Base-by-base conservation (phyloP, 2,329 filamentous ascomycete species). In the Penicillium capsulatum region DNA sequence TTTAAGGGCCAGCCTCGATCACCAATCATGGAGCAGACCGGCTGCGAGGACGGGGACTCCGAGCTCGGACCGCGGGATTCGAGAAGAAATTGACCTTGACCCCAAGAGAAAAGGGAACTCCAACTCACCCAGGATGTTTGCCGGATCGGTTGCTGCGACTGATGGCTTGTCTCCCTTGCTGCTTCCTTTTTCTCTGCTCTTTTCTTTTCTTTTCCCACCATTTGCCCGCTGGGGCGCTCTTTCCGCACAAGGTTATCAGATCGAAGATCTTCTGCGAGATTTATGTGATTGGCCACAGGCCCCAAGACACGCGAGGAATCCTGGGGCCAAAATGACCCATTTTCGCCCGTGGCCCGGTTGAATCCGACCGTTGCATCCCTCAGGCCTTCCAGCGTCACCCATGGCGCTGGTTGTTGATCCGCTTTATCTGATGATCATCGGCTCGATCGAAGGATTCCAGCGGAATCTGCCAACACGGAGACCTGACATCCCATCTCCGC, bases 231-330 rank as follows among this genome's bases (percentile, higher is more conserved):
- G 26, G 26, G 13, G 26, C 9, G 9, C n/a, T 19, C 10, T 14
- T 31, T 20, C 41, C 33, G 10, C 31, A 39, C 14, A 36, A 28
- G 33, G 36, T 37, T 44, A 40, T 40, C 42, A 27, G 37, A 44
- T 44, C 20, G 42, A 36, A 34, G 16, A 44, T 44, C 42, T 30
- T 14, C 14, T 16, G 22, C 4, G 13, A 16, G 14, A 17, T 26
- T 27, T 31, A 27, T 27, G 4, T 42, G 34, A 42, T 42, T 42
- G 39, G 39, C 24, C 26, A 8, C 19, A 14, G 13, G 13, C 7
- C 7, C 39, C 17, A 9, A 37, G 34, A 41, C 29, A 36, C n/a
- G 15, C 24, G 30, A 33, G 30, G 19, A 32, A 36, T 30, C 34
- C 16, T 19, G 39, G 39, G 38, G 28, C 33, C 17, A 30, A 19